Base-by-base conservation (phyloP, 345 rosid species). In the Rhodamnia argentea region DNA sequence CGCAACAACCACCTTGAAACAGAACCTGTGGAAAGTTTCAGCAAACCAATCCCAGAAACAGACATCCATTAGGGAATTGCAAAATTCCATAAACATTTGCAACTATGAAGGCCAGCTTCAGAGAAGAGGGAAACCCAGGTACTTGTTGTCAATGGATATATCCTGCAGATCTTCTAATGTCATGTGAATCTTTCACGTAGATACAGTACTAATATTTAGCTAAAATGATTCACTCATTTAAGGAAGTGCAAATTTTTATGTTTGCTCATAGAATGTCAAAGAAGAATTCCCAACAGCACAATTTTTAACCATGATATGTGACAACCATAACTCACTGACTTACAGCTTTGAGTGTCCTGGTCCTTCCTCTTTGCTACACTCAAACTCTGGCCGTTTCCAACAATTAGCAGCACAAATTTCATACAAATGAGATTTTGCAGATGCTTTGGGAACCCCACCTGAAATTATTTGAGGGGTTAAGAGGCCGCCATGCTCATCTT, bases 321-420 rank as follows among this genome's bases (percentile, higher is more conserved):
- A 85, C 37, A 59, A 54, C 42, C 47, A 70, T 42, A 85, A 37
- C 26, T 76, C 56, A 83, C 81, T 70, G 55, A 91, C 97, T 93
- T 91, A 96, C 99, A 51, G 42, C 89, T 90, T 95, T 89, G 89
- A 87, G 91, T 96, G 99, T 89, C 94, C 87, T 64, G 91, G 94
- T 87, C 99, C 98, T 90, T 93, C 94, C 89, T 93, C 96, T 53
- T 89, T 85, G 83, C 93, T 94, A 84, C 99, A 95, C 83, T 91
- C 94, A 52, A 94, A 95, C 52, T 52, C 26, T 4, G 99, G 99
- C 52, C 93, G 87, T 81, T 93, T 93, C 98, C 97, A 96, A 90
- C 88, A 91, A 88, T 94, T 93, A 86, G 88, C 94, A 59, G 90
- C 90, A 82, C 98, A 96, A 58, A 91, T 89, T 91, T 96, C 98